phyloP scores from a whole-genome alignment of 169 alveolate species.

The Toxoplasma gondii region DNA sequence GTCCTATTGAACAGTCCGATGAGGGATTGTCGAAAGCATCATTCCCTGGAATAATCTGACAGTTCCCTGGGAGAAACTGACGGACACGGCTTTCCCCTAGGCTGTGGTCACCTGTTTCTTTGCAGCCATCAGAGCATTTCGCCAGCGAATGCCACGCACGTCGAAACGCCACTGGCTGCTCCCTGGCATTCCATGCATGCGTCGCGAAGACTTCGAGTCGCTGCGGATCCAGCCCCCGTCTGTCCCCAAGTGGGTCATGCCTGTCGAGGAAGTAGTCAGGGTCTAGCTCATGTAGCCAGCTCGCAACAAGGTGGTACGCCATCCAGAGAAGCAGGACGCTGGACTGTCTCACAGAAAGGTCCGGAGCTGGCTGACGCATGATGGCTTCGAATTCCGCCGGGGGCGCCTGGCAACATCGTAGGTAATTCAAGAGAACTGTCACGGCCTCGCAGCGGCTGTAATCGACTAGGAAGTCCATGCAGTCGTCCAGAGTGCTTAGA shows the following conservation, averaged over 20 bases:
- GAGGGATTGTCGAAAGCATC: background rate
- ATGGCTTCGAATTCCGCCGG: background rate
- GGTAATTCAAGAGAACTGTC: background rate
- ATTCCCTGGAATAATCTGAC: background rate
- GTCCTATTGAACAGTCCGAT: background rate
- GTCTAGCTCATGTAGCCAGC: constrained; percentile 49
- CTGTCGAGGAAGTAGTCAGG: constrained; percentile 44
- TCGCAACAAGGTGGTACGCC: constrained; percentile 17
- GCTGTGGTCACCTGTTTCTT: background rate
- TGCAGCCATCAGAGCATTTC: background rate
- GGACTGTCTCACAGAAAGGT: background rate
- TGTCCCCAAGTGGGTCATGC: background rate
- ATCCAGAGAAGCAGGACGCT: constrained; percentile 50
- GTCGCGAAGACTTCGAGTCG: constrained; percentile 36
- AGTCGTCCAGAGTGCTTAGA: constrained; percentile 42
- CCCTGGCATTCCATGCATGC: constrained; percentile 35
- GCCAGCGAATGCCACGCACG: constrained; percentile 27
- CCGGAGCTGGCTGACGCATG: background rate
- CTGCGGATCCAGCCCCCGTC: constrained; percentile 19
- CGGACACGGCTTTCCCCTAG: background rate
- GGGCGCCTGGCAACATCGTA: constrained; percentile 32
- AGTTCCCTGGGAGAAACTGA: background rate
- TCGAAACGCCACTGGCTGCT: background rate
- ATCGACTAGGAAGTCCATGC: constrained; percentile 54
- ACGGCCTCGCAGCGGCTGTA: constrained; percentile 56